Base-by-base conservation (phyloP, 495 filamentous ascomycete genomes). In the Xylaria castorea region DNA sequence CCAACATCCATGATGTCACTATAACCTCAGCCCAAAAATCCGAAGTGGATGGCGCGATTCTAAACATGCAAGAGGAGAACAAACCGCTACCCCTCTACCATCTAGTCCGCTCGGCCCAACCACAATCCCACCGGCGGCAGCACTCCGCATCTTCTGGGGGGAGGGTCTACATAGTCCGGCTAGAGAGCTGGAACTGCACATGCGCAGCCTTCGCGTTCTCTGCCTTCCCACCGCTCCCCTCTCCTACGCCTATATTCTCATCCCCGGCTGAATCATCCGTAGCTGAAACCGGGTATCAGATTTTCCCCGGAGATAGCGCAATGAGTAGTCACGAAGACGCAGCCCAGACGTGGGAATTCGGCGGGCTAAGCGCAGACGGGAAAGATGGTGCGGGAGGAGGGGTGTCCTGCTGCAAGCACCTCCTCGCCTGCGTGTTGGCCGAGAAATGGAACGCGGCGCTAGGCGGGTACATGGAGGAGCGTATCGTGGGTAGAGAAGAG, bases 131-230 rank as follows among this genome's bases (percentile, higher is more conserved):
- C 64, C 69, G 75, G 55, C 66, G 38, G 36, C 75, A 68, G 68
- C 58, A 44, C 71, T 34, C 58, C 8, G 8, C 71, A 68, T 71
- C 70, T 71, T 62, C 30, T 44, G 44, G 58, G 25, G 78, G 80
- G 3, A 75, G 77, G 46, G 77, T 75, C 74, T 97, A 97, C 81
- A 86, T 92, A 75, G 92, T 97, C 32, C 87, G 89, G 9, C 83
- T 92, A 8, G 70, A 76, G 3, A 91, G 93, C n/a, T 98, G 95
- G 95, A 94, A 93, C 78, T 98, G 95, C 79, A 92, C 89, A 12
- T 98, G 95, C 84, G 91, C 93, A 1, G 90, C 90, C 4, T 98
- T 97, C 78, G 87, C 91, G 0, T 91, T 95, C 71, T 83, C 89
- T 40, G 87, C 89, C 50, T 93, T 93, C 71, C 88, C 88, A 30